Evolutionary conservation across 1,139 yeast genomes (phyloP).

Genomic region (Pichia sp.): DNA sequence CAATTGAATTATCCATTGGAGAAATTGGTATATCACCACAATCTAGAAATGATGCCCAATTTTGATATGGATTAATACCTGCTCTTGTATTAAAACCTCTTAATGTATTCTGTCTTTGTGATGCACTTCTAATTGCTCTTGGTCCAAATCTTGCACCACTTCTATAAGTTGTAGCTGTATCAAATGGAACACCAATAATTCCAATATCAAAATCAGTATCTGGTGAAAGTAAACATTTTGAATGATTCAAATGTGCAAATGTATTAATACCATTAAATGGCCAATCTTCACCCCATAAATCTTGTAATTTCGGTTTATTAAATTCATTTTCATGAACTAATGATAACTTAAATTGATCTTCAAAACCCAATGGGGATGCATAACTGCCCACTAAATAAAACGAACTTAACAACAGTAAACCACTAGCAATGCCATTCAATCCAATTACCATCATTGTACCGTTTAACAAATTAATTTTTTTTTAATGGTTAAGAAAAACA

Average conservation of each 20-base stretch:
- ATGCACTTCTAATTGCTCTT: constrained; percentile 63
- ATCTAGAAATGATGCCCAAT: constrained; percentile 65
- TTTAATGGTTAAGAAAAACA: too few relatives aligned
- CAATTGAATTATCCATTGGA: constrained; percentile 68
- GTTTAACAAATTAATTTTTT: too few relatives aligned
- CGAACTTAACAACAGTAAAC: too few relatives aligned
- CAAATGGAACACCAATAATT: constrained; percentile 70
- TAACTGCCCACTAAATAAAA: too few relatives aligned
- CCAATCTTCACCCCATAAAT: constrained; percentile 61
- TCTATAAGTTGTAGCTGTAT: constrained; percentile 67
- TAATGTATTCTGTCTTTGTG: constrained; percentile 61
- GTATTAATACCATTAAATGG: constrained; percentile 66
- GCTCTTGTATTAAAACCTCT: constrained; percentile 70
- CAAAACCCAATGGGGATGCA: background rate
- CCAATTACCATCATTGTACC: background rate
- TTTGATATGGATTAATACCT: constrained; percentile 53
- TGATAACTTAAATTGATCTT: background rate
- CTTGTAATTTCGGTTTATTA: constrained; percentile 29
- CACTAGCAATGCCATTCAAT: background rate
- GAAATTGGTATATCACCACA: constrained; percentile 81
- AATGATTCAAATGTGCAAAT: constrained; percentile 63
- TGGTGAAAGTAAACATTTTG: constrained; percentile 48
- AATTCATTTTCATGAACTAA: background rate
- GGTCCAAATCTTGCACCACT: constrained; percentile 83
- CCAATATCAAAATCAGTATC: constrained; percentile 54